Evolutionary conservation across 208 protist genomes (phyloP).

Genomic region (Lotmaria passim): DNA sequence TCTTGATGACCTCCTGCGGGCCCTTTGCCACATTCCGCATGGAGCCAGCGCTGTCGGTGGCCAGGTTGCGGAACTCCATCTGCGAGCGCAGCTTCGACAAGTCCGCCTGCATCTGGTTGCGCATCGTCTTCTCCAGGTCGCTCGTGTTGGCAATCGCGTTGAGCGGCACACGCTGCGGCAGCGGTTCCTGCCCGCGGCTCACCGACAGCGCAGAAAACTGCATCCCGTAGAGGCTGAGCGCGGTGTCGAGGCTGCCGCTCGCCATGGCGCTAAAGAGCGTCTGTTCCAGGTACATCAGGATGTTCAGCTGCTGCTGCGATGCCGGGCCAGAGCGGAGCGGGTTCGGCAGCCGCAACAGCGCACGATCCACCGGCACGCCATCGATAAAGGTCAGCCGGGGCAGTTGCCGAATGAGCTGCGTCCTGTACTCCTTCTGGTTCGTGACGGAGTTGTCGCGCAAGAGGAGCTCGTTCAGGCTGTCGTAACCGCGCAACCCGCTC

Average conservation of each 20-base stretch:
- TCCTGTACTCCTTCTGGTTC: constrained; percentile 49
- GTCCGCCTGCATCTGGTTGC: constrained; percentile 64
- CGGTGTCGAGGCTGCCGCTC: constrained; percentile 26
- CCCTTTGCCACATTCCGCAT: constrained; percentile 60
- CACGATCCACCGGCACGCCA: constrained; percentile 49
- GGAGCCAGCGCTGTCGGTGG: constrained; percentile 46
- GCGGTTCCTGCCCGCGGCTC: constrained; percentile 55
- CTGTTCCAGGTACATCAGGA: constrained; percentile 42
- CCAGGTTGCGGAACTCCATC: constrained; percentile 74
- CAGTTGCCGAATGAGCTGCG: constrained; percentile 48
- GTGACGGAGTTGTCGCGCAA: constrained; percentile 66
- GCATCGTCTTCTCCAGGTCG: constrained; percentile 53
- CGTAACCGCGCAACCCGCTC: constrained; percentile 63
- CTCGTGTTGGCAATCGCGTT: constrained; percentile 52
- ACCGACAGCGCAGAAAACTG: constrained; percentile 48
- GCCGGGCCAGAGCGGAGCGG: constrained; percentile 51
- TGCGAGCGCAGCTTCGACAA: constrained; percentile 42
- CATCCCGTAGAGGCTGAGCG: constrained; percentile 28
- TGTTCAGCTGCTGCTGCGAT: constrained; percentile 33
- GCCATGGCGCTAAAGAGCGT: constrained; percentile 34
- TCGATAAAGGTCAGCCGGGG: constrained; percentile 72
- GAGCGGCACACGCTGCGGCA: constrained; percentile 58
- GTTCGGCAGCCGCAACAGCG: constrained; percentile 68
- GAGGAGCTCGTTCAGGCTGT: constrained; percentile 67
- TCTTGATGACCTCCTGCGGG: constrained; percentile 47